phyloP scores from a whole-genome alignment of 1,284 basidiomycete genomes.

The Ceratobasidium sp. region DNA sequence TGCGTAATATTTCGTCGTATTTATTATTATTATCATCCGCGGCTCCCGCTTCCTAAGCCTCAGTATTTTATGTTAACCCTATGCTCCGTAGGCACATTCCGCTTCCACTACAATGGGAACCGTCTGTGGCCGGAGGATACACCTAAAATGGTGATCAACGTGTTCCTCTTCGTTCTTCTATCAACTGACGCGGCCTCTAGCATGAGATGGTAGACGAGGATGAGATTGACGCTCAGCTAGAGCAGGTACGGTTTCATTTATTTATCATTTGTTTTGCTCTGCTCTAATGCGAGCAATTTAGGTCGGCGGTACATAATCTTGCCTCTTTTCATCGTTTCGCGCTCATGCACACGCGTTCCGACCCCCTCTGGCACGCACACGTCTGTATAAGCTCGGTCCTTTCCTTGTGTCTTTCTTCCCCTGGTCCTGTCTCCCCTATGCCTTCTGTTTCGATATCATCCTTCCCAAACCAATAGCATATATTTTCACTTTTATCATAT shows the following conservation, averaged over 20 bases:
- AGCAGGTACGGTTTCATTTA: constrained; percentile 15
- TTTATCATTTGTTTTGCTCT: no score
- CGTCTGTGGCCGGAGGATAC: constrained; percentile 18
- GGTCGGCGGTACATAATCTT: background rate
- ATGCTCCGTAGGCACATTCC: constrained; percentile 11
- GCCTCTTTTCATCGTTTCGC: background rate
- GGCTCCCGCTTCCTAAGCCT: background rate
- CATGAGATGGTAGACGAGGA: constrained; percentile 35
- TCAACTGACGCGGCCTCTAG: background rate
- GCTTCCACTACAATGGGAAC: constrained; percentile 20
- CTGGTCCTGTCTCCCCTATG: background rate
- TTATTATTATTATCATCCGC: background rate
- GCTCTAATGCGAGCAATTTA: no score
- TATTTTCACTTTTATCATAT: constrained; percentile 11
- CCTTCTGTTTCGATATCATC: background rate
- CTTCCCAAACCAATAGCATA: constrained; percentile 6
- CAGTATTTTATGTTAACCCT: background rate
- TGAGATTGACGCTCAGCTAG: constrained; percentile 34
- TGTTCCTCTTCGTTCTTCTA: no score
- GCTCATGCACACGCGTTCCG: background rate
- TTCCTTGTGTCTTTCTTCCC: no score
- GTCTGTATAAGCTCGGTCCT: background rate
- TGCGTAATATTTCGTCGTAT: background rate
- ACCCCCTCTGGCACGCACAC: background rate
- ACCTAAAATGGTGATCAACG: constrained; percentile 27